Evolutionary conservation across 345 rosid species (phyloP).

Genomic region (Adansonia digitata): DNA sequence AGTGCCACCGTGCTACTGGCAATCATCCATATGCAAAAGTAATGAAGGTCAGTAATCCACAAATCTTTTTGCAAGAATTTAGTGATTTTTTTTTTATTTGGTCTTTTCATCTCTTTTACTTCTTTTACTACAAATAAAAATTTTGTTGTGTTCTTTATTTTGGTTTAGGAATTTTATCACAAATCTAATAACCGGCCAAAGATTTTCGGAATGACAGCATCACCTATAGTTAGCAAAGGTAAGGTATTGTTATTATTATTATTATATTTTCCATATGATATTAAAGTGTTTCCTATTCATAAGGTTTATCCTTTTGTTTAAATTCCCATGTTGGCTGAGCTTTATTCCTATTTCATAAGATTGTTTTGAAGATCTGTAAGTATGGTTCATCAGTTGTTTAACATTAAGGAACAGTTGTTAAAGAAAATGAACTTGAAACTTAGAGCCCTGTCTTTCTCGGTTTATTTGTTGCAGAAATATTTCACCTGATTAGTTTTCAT

Average conservation of each 20-base stretch:
- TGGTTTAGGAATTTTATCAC: constrained; percentile 69
- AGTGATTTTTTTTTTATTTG: background rate
- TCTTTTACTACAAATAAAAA: background rate
- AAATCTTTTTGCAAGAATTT: constrained; percentile 5
- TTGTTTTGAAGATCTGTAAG: background rate
- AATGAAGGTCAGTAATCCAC: constrained; percentile 54
- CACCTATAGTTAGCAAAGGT: constrained; percentile 65
- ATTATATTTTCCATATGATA: background rate
- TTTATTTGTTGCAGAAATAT: background rate
- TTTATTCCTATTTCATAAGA: background rate
- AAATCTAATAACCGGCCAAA: constrained; percentile 58
- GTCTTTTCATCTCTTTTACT: background rate
- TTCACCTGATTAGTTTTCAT: background rate
- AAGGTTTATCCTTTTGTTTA: background rate
- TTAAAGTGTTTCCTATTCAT: background rate
- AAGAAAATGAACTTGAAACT: constrained; percentile 4
- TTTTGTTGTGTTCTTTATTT: constrained; percentile 8
- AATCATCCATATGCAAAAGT: constrained; percentile 75
- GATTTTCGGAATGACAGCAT: constrained; percentile 82
- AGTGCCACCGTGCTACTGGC: constrained; percentile 79
- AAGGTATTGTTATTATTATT: constrained; percentile 12
- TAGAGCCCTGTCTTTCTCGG: background rate
- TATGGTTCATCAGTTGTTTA: background rate
- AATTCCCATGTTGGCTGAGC: background rate
- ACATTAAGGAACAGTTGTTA: background rate